Evolutionary conservation across 2,329 filamentous ascomycete genomes (phyloP).

Genomic region (Moelleriella libera): DNA sequence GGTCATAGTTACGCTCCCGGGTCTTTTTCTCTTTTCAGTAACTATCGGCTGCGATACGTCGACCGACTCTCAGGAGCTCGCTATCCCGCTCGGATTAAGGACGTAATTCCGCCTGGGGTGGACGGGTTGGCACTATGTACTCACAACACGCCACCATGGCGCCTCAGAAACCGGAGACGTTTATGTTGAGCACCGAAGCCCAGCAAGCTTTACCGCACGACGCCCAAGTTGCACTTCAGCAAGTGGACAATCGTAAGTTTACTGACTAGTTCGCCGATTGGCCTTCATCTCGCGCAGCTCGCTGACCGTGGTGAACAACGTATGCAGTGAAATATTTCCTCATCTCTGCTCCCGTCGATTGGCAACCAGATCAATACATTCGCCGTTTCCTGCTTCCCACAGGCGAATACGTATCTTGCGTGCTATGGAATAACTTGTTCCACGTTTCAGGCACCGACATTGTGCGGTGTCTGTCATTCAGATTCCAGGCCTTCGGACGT

Average conservation of each 20-base stretch:
- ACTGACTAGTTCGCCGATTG: background rate
- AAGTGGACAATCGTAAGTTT: conserved; percentile 85
- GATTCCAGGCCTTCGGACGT: conserved; percentile 95
- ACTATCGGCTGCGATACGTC: background rate
- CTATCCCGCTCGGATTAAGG: no score
- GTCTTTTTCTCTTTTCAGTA: background rate
- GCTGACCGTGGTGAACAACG: background rate
- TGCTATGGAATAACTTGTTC: conserved; percentile 98
- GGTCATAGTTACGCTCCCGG: background rate
- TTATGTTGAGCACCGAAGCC: conserved; percentile 93
- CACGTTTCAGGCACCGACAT: conserved; percentile 99
- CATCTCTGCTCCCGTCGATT: conserved; percentile 95
- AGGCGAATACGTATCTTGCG: conserved; percentile 96
- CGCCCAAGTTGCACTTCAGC: conserved; percentile 91
- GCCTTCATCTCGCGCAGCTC: background rate
- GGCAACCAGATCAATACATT: conserved; percentile 93
- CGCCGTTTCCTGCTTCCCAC: conserved; percentile 89
- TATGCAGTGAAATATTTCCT: conserved; percentile 92
- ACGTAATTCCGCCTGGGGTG: background rate
- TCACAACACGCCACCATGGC: conserved; percentile 77
- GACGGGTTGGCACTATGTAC: conserved; percentile 46
- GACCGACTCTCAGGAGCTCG: no score
- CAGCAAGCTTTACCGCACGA: conserved; percentile 93
- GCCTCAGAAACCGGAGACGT: conserved; percentile 94
- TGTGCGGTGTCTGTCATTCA: conserved; percentile 91